Conservation (phyloP, 371 early-diverging fungal species). For the Nosema muscidifuracis region DNA sequence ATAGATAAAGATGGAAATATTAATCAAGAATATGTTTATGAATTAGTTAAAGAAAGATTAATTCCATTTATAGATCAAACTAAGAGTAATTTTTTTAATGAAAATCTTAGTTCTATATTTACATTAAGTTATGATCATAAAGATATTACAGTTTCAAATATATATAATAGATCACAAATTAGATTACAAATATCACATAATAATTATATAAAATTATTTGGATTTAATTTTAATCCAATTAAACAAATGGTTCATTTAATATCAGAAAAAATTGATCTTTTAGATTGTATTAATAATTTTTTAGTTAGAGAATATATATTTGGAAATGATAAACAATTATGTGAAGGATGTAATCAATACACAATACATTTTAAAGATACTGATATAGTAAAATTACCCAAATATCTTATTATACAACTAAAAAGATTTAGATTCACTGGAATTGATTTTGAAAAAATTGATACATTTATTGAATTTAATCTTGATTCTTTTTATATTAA, state of each 20-base stretch:
- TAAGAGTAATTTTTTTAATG: neutral
- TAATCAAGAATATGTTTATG: neutral
- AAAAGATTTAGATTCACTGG: constrained; percentile 77
- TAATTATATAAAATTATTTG: neutral
- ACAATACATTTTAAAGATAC: constrained; percentile 72
- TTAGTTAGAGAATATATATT: constrained; percentile 72
- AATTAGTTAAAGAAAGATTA: neutral
- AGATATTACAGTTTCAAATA: neutral
- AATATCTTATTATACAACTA: constrained; percentile 76
- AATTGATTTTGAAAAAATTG: constrained; percentile 68
- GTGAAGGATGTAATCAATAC: constrained; percentile 73
- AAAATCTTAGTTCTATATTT: neutral
- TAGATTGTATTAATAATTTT: constrained; percentile 69
- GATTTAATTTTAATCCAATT: neutral
- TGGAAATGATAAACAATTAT: constrained; percentile 73
- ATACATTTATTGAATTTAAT: constrained; percentile 69
- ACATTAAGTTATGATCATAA: neutral
- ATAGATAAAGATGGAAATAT: neutral
- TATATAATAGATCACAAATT: neutral
- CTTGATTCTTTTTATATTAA: neutral
- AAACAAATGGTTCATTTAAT: neutral
- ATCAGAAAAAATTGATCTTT: constrained; percentile 13
- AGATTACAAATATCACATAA: neutral
- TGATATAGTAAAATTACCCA: constrained; percentile 75
- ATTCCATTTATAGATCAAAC: constrained; percentile 1